A percentile compares a stretch with the other conserved stretches of the same genome.
Conservation (phyloP, 2,329 filamentous ascomycete species). For the Annulohypoxylon truncatum region DNA sequence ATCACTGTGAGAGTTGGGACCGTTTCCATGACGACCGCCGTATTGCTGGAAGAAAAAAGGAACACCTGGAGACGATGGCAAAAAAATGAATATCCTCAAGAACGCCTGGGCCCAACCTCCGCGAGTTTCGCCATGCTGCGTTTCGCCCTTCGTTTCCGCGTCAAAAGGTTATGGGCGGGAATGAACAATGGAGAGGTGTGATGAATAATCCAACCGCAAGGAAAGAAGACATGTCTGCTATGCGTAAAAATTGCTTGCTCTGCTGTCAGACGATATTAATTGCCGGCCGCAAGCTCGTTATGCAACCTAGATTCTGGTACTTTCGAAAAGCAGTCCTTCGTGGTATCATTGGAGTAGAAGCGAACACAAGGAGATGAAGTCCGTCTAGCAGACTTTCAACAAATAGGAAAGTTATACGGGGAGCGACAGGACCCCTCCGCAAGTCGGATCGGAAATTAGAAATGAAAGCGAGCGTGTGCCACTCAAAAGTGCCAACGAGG, state of each 20-base stretch:
- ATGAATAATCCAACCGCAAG: slow-evolving; percentile 24
- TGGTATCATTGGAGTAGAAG: slow-evolving; percentile 35
- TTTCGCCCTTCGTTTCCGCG: slow-evolving; percentile 34
- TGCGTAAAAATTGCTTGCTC: slow-evolving; percentile 4
- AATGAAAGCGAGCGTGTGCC: neutral
- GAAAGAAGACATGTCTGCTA: slow-evolving; percentile 14
- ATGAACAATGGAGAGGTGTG: slow-evolving; percentile 19
- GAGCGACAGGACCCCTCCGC: neutral
- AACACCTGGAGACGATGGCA: neutral
- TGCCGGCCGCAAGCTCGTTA: slow-evolving; percentile 11
- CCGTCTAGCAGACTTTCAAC: slow-evolving; percentile 29
- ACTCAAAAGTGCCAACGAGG: slow-evolving; percentile 62
- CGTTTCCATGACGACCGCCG: slow-evolving; percentile 19
- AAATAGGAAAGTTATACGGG: slow-evolving; percentile 27
- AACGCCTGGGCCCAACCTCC: slow-evolving; percentile 33
- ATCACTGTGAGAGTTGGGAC: slow-evolving; percentile 27
- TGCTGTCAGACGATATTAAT: slow-evolving; percentile 9
- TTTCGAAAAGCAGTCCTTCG: slow-evolving; percentile 18
- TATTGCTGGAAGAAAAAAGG: slow-evolving; percentile 22
- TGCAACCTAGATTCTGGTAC: slow-evolving; percentile 15
- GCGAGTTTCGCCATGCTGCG: slow-evolving; percentile 36
- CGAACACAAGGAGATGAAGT: slow-evolving; percentile 26
- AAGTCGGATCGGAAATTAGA: neutral
- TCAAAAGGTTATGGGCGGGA: slow-evolving; percentile 27
- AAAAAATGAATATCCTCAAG: slow-evolving; percentile 16